phyloP scores from a whole-genome alignment of 208 protist species.

The Vickermania ingenoplastis region DNA sequence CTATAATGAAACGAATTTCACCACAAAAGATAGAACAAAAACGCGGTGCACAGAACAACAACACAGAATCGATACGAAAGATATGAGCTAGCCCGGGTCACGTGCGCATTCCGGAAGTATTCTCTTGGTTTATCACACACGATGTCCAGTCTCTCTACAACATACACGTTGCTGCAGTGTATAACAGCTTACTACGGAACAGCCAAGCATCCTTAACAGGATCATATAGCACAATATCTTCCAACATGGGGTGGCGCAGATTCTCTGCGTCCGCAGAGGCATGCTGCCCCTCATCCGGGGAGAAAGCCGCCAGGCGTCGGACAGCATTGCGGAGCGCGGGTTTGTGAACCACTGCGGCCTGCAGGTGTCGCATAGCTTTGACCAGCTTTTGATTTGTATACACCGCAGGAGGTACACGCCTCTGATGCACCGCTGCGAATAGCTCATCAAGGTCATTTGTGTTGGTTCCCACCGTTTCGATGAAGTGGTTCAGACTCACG shows the following conservation, averaged over 20 bases:
- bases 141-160: constrained; percentile 3
- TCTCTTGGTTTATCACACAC: no score
- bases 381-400: constrained; percentile 60
- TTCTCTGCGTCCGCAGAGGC: constrained; percentile 22
- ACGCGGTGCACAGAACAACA: no score
- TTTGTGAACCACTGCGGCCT: constrained; percentile 22
- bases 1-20: no score
- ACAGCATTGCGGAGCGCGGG: constrained; percentile 21
- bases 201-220: constrained; percentile 60
- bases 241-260: constrained; percentile 34
- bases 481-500: constrained; percentile 38
- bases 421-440: constrained; percentile 48
- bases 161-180: constrained; percentile 49
- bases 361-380: constrained; percentile 62
- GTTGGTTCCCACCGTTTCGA: constrained; percentile 55
- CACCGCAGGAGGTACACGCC: constrained; percentile 22
- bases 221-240: constrained; percentile 73
- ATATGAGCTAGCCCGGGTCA: no score
- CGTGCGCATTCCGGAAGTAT: no score
- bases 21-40: no score
- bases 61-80: no score
- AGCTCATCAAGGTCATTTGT: constrained; percentile 70
- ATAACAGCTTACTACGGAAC: constrained; percentile 65
- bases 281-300: constrained; percentile 18
- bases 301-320: constrained; percentile 21